Evolutionary conservation across 768 basidiomycete genomes (phyloP), one percentile per base, ranked within the genome.

Genomic region (Chalciporus pseudorubinellus): DNA sequence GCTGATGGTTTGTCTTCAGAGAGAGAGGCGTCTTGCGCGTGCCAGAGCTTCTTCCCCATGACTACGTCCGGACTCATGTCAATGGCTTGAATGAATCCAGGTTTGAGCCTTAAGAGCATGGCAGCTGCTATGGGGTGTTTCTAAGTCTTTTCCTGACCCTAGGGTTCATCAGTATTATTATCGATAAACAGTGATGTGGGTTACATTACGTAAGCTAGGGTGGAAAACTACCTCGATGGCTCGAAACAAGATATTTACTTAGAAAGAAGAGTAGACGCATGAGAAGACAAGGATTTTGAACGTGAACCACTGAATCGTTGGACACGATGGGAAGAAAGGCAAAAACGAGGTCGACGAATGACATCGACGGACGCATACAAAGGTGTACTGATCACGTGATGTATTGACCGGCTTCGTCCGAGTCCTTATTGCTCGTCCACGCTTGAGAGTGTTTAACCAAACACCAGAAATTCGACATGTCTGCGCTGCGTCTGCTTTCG

Each of bases 401-500:
- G n/a, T 0, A 6, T 9, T 39, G n/a, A 33, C 65, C 68, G 69
- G 63, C 56, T 65, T 64, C 48, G 55, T 59, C 68, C 68, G 68
- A 61, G 22, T 12, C 44, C 29, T 31, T 31, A 28, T 24, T n/a
- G 13, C 19, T 39, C 3, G 29, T 42, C 40, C n/a, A 14, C 39
- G 0, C 16, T 44, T 21, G 44, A 48, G 18, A 6, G 29, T 40
- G 26, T 26, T 31, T 29, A 46, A 50, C 50, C 21, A 29, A 33
- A 39, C 41, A 44, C 39, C 44, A 45, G 44, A 38, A 50, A 68
- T 26, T 47, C 43, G 72, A 74, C 65, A 91, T 91, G 89, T 83
- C 87, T 74, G 81, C 84, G 48, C 76, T 91, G 61, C 85, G 88
- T 70, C 77, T 90, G 57, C 71, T 86, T 56, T 75, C 83, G 59